Base-by-base conservation (phyloP, 1,284 basidiomycete species). In the Coniferiporia sulphurascens region DNA sequence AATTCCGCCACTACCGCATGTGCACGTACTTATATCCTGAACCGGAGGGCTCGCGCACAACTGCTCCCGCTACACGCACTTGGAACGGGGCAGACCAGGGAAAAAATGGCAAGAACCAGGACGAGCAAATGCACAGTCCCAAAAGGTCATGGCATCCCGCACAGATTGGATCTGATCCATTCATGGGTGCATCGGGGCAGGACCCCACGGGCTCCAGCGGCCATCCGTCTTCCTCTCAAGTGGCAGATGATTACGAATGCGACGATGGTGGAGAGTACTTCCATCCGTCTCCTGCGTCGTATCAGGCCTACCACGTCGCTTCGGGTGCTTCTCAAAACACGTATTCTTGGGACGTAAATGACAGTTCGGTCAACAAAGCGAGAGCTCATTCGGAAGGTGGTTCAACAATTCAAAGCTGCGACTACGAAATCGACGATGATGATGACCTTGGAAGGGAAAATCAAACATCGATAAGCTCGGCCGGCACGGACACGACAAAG, bases 1-100 rank as follows among this genome's bases (percentile, higher is more conserved):
- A 55, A 32, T 59, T 54, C 22, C 52, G 58, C 13, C 58, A 59
- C 48, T 59, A 59, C 32, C 58, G 58, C 21, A 59, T 59, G 58
- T 55, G 58, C 34, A 59, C 58, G 12, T 55, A 59, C 27, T 44
- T 59, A 12, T 59, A 55, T 22, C 58, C 58, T 9, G 52, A 46
- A 41, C 10, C 38, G 10, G 44, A 53, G 10, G 57, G 35, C 51
- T 8, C 34, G n/a, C 22, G 12, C 35, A 17, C n/a, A 9, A 3
- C 44, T 15, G 2, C 12, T n/a, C 3, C 44, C 1, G 44, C 17
- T 3, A n/a, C 17, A n/a, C 44, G 19, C 8, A 19, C 17, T 21
- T 19, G 15, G 44, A 19, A 46, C 44, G 17, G 6, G 8, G 15
- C n/a, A 2, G 41, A 43, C 41, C 41, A 43, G 10, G 12, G 8